These are phyloP conservation scores for Beauveria australis DNA, from an alignment of 2,329 filamentous ascomycete genomes.

Conservation along the genomic window DNA sequence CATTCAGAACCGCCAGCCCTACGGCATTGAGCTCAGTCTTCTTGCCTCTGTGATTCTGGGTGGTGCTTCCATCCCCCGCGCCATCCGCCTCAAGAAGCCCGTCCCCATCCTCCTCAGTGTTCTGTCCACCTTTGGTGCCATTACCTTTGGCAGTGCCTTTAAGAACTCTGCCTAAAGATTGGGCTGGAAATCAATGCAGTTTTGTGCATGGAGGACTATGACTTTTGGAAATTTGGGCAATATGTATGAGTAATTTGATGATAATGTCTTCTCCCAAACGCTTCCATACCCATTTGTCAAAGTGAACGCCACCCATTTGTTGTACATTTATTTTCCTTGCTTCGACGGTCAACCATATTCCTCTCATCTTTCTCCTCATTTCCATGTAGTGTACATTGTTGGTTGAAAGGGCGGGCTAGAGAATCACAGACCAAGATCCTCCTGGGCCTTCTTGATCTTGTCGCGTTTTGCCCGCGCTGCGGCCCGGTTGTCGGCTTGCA, in stretches of 20 bases:
- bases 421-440: slow-evolving; percentile 28
- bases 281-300: neutral
- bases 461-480: slow-evolving; percentile 60
- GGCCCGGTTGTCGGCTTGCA: slow-evolving; percentile 66
- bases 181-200: neutral
- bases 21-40: slow-evolving; percentile 82
- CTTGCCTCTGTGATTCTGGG: slow-evolving; percentile 79
- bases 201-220: neutral
- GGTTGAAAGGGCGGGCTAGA: neutral
- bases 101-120: slow-evolving; percentile 73
- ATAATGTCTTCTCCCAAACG: neutral
- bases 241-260: slow-evolving; percentile 4
- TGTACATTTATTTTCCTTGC: neutral
- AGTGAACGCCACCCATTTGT: slow-evolving; percentile 5
- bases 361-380: neutral
- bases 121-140: slow-evolving; percentile 69
- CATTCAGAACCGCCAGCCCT: slow-evolving; percentile 64
- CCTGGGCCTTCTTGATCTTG: slow-evolving; percentile 68
- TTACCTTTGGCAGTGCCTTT: slow-evolving; percentile 69
- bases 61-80: slow-evolving; percentile 77
- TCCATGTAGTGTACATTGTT: neutral
- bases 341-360: neutral
- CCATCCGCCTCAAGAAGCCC: slow-evolving; percentile 75
- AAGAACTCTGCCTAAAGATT: slow-evolving; percentile 29
- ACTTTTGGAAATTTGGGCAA: neutral